Evolutionary conservation across 176 grass and related monocot species (phyloP).

Genomic region (Musa beccarii): DNA sequence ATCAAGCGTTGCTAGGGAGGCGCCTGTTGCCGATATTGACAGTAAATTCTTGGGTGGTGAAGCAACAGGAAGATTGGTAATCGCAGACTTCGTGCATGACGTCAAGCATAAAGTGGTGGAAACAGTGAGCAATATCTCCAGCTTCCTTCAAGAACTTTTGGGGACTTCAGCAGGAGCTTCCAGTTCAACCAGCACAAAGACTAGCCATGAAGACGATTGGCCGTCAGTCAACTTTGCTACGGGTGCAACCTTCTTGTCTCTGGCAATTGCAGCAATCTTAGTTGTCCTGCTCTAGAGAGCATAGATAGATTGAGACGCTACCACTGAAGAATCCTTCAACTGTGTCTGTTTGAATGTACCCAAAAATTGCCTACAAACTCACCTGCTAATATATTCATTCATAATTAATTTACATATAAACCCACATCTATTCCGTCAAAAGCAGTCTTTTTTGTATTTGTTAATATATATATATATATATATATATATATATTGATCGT

Average conservation of each 20-base stretch:
- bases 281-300: slow-evolving; percentile 64
- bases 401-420: too few relatives aligned
- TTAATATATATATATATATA: too few relatives aligned
- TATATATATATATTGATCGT: too few relatives aligned
- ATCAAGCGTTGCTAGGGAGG: slow-evolving; percentile 16
- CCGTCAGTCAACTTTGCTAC: slow-evolving; percentile 9
- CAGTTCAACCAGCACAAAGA: background rate
- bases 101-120: slow-evolving; percentile 43
- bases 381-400: too few relatives aligned
- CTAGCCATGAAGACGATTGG: slow-evolving; percentile 1
- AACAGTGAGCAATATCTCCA: slow-evolving; percentile 36
- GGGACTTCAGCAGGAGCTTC: background rate
- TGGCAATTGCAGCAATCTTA: slow-evolving; percentile 47
- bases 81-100: slow-evolving; percentile 40
- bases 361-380: too few relatives aligned
- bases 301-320: slow-evolving; percentile 1
- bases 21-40: slow-evolving; percentile 7
- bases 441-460: too few relatives aligned
- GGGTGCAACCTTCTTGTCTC: slow-evolving; percentile 42
- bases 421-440: too few relatives aligned
- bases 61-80: slow-evolving; percentile 23
- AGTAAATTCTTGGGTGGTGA: slow-evolving; percentile 9
- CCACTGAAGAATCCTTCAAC: background rate
- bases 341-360: too few relatives aligned
- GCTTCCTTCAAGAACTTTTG: slow-evolving; percentile 62